Evolutionary conservation across 345 rosid species (phyloP).

Genomic region (Gossypium herbaceum): DNA sequence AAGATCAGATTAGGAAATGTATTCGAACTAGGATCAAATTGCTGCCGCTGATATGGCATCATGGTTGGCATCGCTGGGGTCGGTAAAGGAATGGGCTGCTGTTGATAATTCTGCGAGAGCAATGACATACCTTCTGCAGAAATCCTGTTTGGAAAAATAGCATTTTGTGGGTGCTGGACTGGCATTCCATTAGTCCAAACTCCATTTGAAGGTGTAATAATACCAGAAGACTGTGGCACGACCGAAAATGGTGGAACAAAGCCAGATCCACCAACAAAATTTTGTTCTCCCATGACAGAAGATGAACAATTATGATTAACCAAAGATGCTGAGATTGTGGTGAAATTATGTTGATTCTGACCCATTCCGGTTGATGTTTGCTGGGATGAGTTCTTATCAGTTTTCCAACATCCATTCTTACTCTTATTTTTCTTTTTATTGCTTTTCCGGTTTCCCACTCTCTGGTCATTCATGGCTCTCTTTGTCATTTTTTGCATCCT

Average conservation of each 20-base stretch:
- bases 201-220: slow-evolving; percentile 28
- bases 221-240: slow-evolving; percentile 31
- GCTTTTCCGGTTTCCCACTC: slow-evolving; percentile 37
- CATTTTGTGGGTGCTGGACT: slow-evolving; percentile 28
- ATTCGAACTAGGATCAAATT: slow-evolving; percentile 42
- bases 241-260: slow-evolving; percentile 32
- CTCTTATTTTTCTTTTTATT: slow-evolving; percentile 47
- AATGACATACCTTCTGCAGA: slow-evolving; percentile 40
- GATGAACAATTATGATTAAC: slow-evolving; percentile 23
- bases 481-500: slow-evolving; percentile 63
- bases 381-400: slow-evolving; percentile 26
- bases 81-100: slow-evolving; percentile 36
- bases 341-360: slow-evolving; percentile 25
- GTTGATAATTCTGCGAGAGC: slow-evolving; percentile 46
- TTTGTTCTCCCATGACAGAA: slow-evolving; percentile 26
- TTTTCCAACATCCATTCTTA: slow-evolving; percentile 42
- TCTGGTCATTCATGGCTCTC: slow-evolving; percentile 53
- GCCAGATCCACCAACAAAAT: slow-evolving; percentile 29
- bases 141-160: slow-evolving; percentile 35
- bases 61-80: slow-evolving; percentile 22
- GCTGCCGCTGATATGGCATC: slow-evolving; percentile 42
- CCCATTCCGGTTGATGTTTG: slow-evolving; percentile 25
- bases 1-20: slow-evolving; percentile 30
- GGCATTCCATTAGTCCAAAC: slow-evolving; percentile 36
- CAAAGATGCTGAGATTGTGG: slow-evolving; percentile 25